Base-by-base conservation (phyloP, 495 filamentous ascomycete species). In the Penicillium alfredii region DNA sequence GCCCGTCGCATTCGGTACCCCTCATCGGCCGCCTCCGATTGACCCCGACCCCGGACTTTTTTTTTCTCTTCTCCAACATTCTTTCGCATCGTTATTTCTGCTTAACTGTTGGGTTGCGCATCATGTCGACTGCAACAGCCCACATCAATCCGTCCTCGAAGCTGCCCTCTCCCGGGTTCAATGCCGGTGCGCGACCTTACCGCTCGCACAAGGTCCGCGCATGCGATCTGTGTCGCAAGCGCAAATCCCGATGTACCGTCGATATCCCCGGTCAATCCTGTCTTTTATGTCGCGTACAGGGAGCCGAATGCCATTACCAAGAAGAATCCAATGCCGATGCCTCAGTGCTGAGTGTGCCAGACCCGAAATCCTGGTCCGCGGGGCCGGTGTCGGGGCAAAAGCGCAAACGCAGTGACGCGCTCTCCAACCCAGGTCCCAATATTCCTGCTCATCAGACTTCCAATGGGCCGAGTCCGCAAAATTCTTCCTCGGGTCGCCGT, bases 131-230 rank as follows among this genome's bases (percentile, higher is more conserved):
- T 39, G 44, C 55, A 38, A 45, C 60, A 25, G 39, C 49, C 30
- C 53, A 55, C 38, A 45, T 53, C 47, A 59, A 53, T 47, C 43
- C 64, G 7, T 45, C 50, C 30, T 53, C 56, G 13, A 68, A 68
- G 35, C 46, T 59, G 18, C 53, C 59, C 28, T 64, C 64, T 30
- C 59, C 64, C 35, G 60, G 60, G 15, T 63, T 71, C 47, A 68
- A 66, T 38, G 61, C 66, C 29, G 66, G 66, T 7, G 58, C 66
- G 32, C 55, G 67, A 33, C 70, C 70, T 2, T 72, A 74, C 41
- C 51, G 70, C 28, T 74, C 70, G 11, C 70, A 74, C 55, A 71
- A 71, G 37, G 63, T 70, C 30, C 60, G 67, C 41, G 70, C 70
- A 15, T 74, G 70, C 43, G 62, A 71, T 40, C 51, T 69, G n/a